Evolutionary conservation across 176 grass and related monocot species (phyloP).

Genomic region (Paspalum notatum): DNA sequence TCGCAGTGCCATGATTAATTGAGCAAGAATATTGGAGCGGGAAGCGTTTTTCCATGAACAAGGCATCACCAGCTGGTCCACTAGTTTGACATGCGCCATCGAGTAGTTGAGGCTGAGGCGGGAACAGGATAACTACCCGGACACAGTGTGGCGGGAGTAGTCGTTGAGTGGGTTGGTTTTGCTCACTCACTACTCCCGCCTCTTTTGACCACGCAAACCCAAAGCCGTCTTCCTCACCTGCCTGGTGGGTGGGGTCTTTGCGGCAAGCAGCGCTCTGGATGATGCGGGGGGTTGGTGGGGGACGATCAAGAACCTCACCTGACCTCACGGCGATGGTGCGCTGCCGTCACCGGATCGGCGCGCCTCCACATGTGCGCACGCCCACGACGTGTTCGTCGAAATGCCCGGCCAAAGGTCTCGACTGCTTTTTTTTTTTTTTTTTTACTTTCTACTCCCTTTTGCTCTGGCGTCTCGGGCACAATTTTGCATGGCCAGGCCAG

Average conservation of each 20-base stretch:
- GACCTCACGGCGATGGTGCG: neutral
- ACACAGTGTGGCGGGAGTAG: neutral
- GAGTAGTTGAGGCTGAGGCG: slow-evolving; percentile 2
- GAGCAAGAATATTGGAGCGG: neutral
- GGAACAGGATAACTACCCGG: neutral
- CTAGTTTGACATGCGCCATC: neutral
- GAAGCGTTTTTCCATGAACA: neutral
- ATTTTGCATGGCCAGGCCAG: slow-evolving; percentile 30
- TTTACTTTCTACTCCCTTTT: slow-evolving; percentile 27
- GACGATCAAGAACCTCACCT: neutral
- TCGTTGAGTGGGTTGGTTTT: slow-evolving; percentile 23
- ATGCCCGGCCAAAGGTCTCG: slow-evolving; percentile 20
- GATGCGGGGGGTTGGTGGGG: slow-evolving; percentile 36
- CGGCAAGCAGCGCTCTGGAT: neutral
- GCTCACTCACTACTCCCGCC: slow-evolving; percentile 3
- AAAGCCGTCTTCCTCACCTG: slow-evolving; percentile 8
- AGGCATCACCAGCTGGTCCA: slow-evolving; percentile 24
- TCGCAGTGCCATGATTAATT: slow-evolving; percentile 19
- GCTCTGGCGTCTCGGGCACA: neutral
- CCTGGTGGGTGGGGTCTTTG: slow-evolving; percentile 23
- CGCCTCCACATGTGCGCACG: neutral
- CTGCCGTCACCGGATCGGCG: neutral
- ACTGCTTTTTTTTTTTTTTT: neutral
- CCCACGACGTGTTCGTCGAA: slow-evolving; percentile 53
- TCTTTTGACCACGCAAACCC: slow-evolving; percentile 28